Evolutionary conservation across 192 early-diverging fungal genomes (phyloP), one percentile per base, ranked within the genome.

Genomic region (Helicostylum pulchrum): DNA sequence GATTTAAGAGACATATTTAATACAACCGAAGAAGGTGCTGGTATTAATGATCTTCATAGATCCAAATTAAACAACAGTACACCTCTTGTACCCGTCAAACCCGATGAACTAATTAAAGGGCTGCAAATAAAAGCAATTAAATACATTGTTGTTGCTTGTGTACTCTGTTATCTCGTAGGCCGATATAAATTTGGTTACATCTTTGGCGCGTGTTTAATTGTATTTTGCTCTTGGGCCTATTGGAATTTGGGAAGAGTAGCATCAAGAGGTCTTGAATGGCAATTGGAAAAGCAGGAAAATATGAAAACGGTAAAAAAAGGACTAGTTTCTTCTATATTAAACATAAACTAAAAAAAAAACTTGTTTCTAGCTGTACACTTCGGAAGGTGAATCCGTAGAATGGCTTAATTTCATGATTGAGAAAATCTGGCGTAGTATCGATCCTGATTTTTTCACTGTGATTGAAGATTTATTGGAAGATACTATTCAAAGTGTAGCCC

Each of bases 401-500:
- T 72, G 70, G 70, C 52, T 72, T 21, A 72, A 72, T 14, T 72
- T 61, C 12, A 61, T 65, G 19, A 17, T 72, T 1, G 63, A 66
- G 47, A 72, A 66, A 26, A 48, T 72, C 14, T 72, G 70, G 70
- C 55, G 70, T 17, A 66, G 64, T 48, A 62, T 71, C 7, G 70
- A 71, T 50, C 70, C 70, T 0, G 43, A 58, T 30, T 61, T 66
- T 8, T 71, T 71, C 26, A 32, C 56, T 39, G 43, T 47, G 10
- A 48, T 71, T 31, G 70, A 71, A 49, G 70, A 71, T 49, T 58
- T 71, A 3, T 44, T 71, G 9, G 70, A 71, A 43, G 70, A 71
- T 53, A 66, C 64, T 19, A 26, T 71, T 0, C 44, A 43, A 11
- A 56, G 51, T 14, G 42, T 71, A 9, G 36, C 70, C 4, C 70